Percentiles rank a stretch among this genome's conserved stretches.
Evolutionary conservation across 2,329 filamentous ascomycete species (phyloP).

Genomic region (Cryoendolithus antarcticus): DNA sequence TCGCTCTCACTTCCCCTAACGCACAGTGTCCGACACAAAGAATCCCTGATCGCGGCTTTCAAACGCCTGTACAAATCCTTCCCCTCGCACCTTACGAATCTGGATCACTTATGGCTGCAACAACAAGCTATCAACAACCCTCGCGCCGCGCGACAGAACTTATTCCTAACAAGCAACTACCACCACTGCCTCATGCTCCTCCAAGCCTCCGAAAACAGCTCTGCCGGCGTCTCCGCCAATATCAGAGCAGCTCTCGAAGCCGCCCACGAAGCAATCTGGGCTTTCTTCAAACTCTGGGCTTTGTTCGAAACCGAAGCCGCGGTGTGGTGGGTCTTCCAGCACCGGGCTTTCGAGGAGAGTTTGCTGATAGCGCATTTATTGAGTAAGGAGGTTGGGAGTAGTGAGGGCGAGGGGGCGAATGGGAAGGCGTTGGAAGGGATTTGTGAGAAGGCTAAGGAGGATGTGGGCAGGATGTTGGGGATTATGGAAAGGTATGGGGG

Average conservation of each 20-base stretch:
- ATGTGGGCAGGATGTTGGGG: conserved; percentile 32
- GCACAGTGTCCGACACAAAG: conserved; percentile 54
- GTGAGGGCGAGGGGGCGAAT: neutral
- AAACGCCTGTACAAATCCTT: conserved; percentile 61
- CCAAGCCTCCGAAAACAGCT: conserved; percentile 55
- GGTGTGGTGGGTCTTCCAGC: conserved; percentile 79
- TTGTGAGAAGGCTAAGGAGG: conserved; percentile 28
- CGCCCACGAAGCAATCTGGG: conserved; percentile 59
- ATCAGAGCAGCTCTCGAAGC: conserved; percentile 61
- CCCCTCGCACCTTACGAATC: conserved; percentile 56
- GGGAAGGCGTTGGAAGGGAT: conserved; percentile 14
- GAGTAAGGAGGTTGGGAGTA: conserved; percentile 1
- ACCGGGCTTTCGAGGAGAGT: conserved; percentile 65
- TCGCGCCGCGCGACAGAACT: conserved; percentile 57
- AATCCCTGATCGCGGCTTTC: conserved; percentile 57
- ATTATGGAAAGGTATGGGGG: conserved; percentile 34
- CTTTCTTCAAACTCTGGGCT: conserved; percentile 62
- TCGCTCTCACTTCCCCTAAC: conserved; percentile 63
- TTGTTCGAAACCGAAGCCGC: conserved; percentile 59
- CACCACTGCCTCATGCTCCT: conserved; percentile 73
- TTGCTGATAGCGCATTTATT: conserved; percentile 18
- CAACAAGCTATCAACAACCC: conserved; percentile 47
- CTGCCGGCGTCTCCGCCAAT: conserved; percentile 41
- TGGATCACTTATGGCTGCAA: conserved; percentile 49
- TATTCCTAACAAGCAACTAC: conserved; percentile 72